Evolutionary conservation across 148 eudicot genomes (phyloP), one percentile per base, ranked within the genome.

Genomic region (Rhododendron ferrugineum): DNA sequence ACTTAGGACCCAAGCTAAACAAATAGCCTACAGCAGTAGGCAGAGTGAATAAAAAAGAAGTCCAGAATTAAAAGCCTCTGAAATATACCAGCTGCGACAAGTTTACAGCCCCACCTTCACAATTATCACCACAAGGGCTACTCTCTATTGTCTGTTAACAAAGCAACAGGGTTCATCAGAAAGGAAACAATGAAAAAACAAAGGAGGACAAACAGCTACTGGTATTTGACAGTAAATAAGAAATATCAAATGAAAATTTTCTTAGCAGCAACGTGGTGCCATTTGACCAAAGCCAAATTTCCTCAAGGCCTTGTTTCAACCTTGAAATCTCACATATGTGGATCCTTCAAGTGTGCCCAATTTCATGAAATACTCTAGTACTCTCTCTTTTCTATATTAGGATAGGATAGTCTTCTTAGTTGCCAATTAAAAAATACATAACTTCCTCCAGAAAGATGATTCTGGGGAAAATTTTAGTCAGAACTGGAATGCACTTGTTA

Each of bases 81-180:
- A 85, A 75, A 91, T 84, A 84, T 90, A 97, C 99, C 95, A 97
- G 90, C 80, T 92, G 99, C 82, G 99, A 95, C 90, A 97, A 92
- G 90, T 94, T 93, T 86, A 97, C 98, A 85, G 94, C 93, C 85
- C 92, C 98, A 66, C 95, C 94, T 91, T 91, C 98, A 88, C 86
- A 82, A 88, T 92, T 89, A 88, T 93, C 96, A 83, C 98, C 99
- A 91, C 90, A 95, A 83, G 96, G 96, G 87, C 99, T 97, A 91
- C 99, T 97, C 94, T 97, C 99, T 90, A 97, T 86, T 32, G 98
- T 97, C 99, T 97, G 92, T 84, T 56, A 82, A 79, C 64, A 89
- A 87, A 70, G 74, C 30, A 76, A 83, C 18, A 34, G 11, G 46
- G 28, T 16, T 40, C 11, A 72, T 80, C 30, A 88, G 78, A 18